Conservation (phyloP, 2,329 filamentous ascomycete genomes). For the Penicillium sp. region DNA sequence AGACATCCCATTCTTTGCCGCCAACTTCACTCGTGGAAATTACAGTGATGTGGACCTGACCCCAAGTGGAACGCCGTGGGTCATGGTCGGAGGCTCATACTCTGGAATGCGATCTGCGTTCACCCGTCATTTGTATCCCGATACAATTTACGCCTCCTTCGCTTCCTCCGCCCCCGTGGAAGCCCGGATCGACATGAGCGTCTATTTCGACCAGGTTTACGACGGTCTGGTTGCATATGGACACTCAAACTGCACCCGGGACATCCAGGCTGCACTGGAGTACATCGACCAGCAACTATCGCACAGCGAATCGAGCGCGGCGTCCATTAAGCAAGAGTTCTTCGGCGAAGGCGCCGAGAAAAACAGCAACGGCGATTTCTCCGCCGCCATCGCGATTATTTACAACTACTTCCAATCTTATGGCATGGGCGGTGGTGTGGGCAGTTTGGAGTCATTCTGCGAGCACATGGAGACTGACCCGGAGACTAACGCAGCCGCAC, state of each 20-base stretch:
- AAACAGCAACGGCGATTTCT: conserved; percentile 50
- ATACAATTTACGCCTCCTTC: conserved; percentile 42
- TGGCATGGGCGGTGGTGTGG: conserved; percentile 40
- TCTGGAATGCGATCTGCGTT: conserved; percentile 46
- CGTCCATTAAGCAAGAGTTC: conserved; percentile 48
- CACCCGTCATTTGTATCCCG: conserved; percentile 43
- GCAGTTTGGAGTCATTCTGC: conserved; percentile 45
- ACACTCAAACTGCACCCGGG: conserved; percentile 50
- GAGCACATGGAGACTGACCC: conserved; percentile 48
- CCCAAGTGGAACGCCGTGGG: conserved; percentile 44
- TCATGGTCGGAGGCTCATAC: conserved; percentile 49
- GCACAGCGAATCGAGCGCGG: conserved; percentile 32
- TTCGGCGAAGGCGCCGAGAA: conserved; percentile 47
- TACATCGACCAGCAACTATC: conserved; percentile 51
- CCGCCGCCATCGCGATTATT: conserved; percentile 41
- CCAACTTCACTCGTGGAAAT: conserved; percentile 36
- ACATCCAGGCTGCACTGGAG: conserved; percentile 48
- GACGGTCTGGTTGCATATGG: conserved; percentile 51
- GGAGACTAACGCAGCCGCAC: conserved; percentile 34
- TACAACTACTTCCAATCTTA: conserved; percentile 47
- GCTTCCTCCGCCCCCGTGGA: conserved; percentile 47
- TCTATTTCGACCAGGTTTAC: conserved; percentile 52
- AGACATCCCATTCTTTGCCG: conserved; percentile 47
- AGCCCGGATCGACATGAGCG: conserved; percentile 50
- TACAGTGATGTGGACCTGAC: conserved; percentile 38